Conservation (phyloP, 805 yeast genomes). For the Wickerhamomyces pijperi region DNA sequence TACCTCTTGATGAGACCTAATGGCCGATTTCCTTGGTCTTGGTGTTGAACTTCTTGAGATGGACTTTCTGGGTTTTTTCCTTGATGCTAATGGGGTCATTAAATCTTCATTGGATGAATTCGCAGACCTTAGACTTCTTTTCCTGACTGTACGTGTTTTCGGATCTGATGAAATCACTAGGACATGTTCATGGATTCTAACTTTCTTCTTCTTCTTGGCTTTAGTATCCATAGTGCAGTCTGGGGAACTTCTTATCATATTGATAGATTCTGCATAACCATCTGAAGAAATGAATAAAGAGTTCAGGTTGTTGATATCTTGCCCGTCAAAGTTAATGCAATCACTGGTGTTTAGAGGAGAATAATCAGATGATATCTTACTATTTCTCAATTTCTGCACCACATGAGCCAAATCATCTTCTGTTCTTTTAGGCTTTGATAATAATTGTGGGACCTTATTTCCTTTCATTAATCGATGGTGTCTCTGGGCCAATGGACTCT, state of each 20-base stretch:
- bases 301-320: conserved; percentile 1
- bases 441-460: too few species aligned
- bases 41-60: background rate
- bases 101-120: conserved; percentile 1
- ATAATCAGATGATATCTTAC: conserved; percentile 1
- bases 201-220: conserved; percentile 4
- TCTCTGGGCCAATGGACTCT: conserved; percentile 7
- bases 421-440: conserved; percentile 4
- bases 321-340: conserved; percentile 1
- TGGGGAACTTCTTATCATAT: conserved; percentile 2
- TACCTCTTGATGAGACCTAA: too few species aligned
- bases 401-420: conserved; percentile 16
- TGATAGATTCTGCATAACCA: conserved; percentile 3
- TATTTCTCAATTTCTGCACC: background rate
- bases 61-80: conserved; percentile 1
- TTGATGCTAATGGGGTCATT: conserved; percentile 1
- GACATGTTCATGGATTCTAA: conserved; percentile 12
- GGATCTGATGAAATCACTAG: conserved; percentile 1
- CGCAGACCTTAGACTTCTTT: background rate
- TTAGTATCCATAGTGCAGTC: too few species aligned
- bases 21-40: background rate
- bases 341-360: conserved; percentile 6
- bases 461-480: background rate
- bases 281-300: background rate
- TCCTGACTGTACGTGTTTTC: background rate